These are phyloP conservation scores for Thalia dealbata DNA, from an alignment of 176 grass and related monocot genomes.

Conservation along the genomic window DNA sequence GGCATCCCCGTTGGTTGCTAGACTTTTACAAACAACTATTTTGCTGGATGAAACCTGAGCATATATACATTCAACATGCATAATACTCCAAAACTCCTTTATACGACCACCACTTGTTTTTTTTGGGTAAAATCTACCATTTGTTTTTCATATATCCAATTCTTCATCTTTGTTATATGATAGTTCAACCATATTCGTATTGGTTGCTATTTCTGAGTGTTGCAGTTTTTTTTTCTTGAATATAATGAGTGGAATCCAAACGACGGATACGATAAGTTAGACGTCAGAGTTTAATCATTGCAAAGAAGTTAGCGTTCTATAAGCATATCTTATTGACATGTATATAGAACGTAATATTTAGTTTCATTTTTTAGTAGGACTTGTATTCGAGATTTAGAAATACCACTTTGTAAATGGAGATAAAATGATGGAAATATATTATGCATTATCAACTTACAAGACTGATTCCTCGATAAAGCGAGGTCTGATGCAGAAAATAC, in stretches of 20 bases:
- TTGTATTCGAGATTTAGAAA: not conserved
- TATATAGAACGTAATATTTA: not conserved
- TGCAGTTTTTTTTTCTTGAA: not conserved
- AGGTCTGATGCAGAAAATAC: conserved; percentile 81
- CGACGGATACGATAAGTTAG: not conserved
- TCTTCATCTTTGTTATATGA: not conserved
- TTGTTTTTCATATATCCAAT: not conserved
- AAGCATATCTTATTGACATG: not conserved
- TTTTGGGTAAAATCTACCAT: no score
- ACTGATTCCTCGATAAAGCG: conserved; percentile 92
- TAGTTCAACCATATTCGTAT: no score
- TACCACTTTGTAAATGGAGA: conserved; percentile 5
- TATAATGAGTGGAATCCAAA: not conserved
- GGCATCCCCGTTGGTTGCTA: not conserved
- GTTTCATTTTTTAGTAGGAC: not conserved
- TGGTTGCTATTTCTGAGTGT: no score
- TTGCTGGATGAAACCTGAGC: no score
- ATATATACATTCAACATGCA: not conserved
- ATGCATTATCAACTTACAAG: conserved; percentile 52
- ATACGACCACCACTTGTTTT: no score
- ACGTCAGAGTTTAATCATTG: not conserved
- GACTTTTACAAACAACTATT: no score
- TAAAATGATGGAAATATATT: not conserved
- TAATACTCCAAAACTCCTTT: not conserved
- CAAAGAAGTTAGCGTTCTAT: not conserved